Evolutionary conservation across 805 yeast species (phyloP), one percentile per base, ranked within the genome.

Genomic region (Tetrapisispora phaffii): DNA sequence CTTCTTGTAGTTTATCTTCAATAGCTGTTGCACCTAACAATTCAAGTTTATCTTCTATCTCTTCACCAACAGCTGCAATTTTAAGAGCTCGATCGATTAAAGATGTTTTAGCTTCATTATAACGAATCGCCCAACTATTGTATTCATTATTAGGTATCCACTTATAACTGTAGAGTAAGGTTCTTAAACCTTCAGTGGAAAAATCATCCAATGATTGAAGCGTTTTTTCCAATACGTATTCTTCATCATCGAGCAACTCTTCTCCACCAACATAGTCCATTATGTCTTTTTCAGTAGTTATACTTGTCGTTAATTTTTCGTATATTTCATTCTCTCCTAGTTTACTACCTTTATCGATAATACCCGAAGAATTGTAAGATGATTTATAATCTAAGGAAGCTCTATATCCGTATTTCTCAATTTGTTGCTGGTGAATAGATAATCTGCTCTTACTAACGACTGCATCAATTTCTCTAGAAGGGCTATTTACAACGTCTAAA

Each of bases 21-120:
- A 93, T 93, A 0, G 97, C 98, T 4, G 97, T 88, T 3, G 95
- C 96, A 5, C 98, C 99, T 8, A 82, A 62, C 7, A 93, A 66
- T 45, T 74, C 79, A 33, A 90, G 67, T n/a, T 74, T 72, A 10
- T 61, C 65, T 63, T 93, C 99, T 45, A 93, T 69, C 41, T 70
- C 60, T 39, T 74, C 83, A 19, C 97, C 97, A 3, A 80, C 77
- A 23, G 67, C 69, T 50, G 85, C 95, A 36, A 89, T 77, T 52
- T 78, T 71, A 39, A 68, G 64, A 4, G 79, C 71, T 41, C 98
- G 76, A 52, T 87, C 75, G 1, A 66, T 72, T 37, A 90, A 65
- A 1, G 95, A 76, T 0, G 88, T 79, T 53, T 85, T 81, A 0
- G 98, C 98, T 15, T 71, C 77, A 33, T 75, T 74, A 57, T 84